Percentiles rank a stretch among this genome's conserved stretches.
These are phyloP conservation scores for Adenanthera pavonina DNA, from an alignment of 306 rosid genomes.

Conservation along the genomic window DNA sequence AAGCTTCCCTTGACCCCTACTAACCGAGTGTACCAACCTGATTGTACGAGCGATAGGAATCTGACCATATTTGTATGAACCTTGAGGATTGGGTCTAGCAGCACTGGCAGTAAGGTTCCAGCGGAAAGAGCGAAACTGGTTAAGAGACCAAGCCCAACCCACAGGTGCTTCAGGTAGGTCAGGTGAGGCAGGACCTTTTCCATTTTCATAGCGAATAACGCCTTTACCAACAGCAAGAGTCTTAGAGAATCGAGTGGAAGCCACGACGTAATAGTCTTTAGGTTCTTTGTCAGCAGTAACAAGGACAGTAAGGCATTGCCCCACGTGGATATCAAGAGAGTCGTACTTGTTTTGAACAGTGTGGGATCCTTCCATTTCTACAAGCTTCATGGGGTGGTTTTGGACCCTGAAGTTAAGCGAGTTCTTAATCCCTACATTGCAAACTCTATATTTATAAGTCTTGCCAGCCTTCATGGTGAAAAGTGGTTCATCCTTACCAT, in stretches of 20 bases:
- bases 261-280: slow-evolving; percentile 74
- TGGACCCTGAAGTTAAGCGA: slow-evolving; percentile 82
- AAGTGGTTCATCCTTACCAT: slow-evolving; percentile 66
- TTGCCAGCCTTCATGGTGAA: slow-evolving; percentile 78
- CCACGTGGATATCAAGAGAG: slow-evolving; percentile 77
- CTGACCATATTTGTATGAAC: slow-evolving; percentile 78
- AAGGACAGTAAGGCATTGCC: slow-evolving; percentile 69
- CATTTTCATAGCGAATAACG: slow-evolving; percentile 55
- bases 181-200: slow-evolving; percentile 62
- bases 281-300: slow-evolving; percentile 73
- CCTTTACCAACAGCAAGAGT: slow-evolving; percentile 48
- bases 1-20: slow-evolving; percentile 56
- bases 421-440: slow-evolving; percentile 77
- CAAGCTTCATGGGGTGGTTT: slow-evolving; percentile 66
- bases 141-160: slow-evolving; percentile 96
- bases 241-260: slow-evolving; percentile 75
- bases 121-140: slow-evolving; percentile 78
- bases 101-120: slow-evolving; percentile 94
- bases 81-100: slow-evolving; percentile 97
- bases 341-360: slow-evolving; percentile 67
- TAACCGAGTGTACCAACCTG: slow-evolving; percentile 55
- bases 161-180: slow-evolving; percentile 61
- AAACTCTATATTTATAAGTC: slow-evolving; percentile 74
- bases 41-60: slow-evolving; percentile 79
- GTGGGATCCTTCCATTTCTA: slow-evolving; percentile 93